These are phyloP conservation scores for Phytophthora sansomeana DNA, from an alignment of 352 stramenopile genomes.

Conservation along the genomic window DNA sequence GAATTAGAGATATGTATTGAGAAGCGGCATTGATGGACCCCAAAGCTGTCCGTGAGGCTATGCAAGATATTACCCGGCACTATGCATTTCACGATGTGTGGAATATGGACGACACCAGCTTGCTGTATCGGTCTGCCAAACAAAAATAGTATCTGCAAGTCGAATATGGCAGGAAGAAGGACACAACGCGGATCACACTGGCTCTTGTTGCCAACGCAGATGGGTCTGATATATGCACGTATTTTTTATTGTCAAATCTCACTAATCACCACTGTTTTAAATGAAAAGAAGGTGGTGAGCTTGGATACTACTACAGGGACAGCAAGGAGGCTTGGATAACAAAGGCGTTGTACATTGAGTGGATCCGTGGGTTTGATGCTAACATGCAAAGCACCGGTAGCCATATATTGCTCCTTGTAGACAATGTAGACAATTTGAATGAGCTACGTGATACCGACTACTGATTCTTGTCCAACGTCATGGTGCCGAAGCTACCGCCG, in stretches of 20 bases:
- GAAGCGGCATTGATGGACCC: not conserved
- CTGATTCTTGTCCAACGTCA: too few relatives aligned
- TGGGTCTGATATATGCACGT: not conserved
- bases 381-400: not conserved
- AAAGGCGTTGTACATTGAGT: not conserved
- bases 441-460: too few relatives aligned
- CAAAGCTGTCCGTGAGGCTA: not conserved
- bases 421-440: too few relatives aligned
- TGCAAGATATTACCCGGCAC: not conserved
- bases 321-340: constrained; percentile 7
- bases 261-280: not conserved
- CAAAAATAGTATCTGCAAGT: not conserved
- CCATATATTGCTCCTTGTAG: not conserved
- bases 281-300: not conserved
- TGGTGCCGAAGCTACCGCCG: too few relatives aligned
- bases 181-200: not conserved
- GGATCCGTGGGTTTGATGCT: not conserved
- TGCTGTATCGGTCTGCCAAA: not conserved
- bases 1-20: not conserved
- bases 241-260: not conserved
- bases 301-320: not conserved
- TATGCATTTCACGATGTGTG: not conserved
- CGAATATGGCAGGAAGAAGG: not conserved
- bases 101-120: constrained; percentile 1
- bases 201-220: not conserved